Base-by-base conservation (phyloP, 2,329 filamentous ascomycete species). In the Aulographum hederae region DNA sequence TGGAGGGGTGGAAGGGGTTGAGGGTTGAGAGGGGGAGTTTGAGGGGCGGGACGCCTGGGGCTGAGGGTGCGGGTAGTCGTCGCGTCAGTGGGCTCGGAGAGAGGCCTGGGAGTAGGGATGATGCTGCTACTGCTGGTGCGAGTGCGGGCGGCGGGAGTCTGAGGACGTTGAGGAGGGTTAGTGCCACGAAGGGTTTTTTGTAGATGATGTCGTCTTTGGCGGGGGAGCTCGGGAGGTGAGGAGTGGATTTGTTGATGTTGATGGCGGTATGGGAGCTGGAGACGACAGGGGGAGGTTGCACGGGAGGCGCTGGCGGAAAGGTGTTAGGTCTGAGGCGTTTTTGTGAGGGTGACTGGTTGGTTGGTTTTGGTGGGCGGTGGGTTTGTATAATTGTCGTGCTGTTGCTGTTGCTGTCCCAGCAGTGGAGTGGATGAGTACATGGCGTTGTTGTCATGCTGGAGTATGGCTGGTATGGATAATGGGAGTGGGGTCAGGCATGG, bases 1-100 rank as follows among this genome's bases (percentile, higher is more conserved):
- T 94, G 6, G 84, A 91, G 42, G 73, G 72, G 2, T 80, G 77
- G 69, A 91, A 86, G 50, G 61, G 60, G 12, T 56, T 85, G 18
- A 63, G 78, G 20, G 60, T 70, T 38, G 78, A 85, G 45, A 73
- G 63, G 33, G 56, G 54, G 11, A 48, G 45, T 28, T 38, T 50
- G 13, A 39, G 46, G 18, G 37, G 47, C 12, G 42, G 40, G 27
- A 46, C 41, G 1, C 46, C 45, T 13, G 32, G 32, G 6, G 28
- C 8, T 16, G 34, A 47, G n/a, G 50, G 41, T 2, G 45, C 44
- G n/a, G 46, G 54, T n/a, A 61, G 57, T 36, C 58, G 61, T 32
- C 50, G 47, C 1, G 49, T 48, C 6, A 57, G 57, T 20, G n/a
- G n/a, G n/a, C n/a, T n/a, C n/a, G n/a, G n/a, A n/a, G n/a, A n/a